Conservation (phyloP, 441 rosid species). For the Viola pubescens region DNA sequence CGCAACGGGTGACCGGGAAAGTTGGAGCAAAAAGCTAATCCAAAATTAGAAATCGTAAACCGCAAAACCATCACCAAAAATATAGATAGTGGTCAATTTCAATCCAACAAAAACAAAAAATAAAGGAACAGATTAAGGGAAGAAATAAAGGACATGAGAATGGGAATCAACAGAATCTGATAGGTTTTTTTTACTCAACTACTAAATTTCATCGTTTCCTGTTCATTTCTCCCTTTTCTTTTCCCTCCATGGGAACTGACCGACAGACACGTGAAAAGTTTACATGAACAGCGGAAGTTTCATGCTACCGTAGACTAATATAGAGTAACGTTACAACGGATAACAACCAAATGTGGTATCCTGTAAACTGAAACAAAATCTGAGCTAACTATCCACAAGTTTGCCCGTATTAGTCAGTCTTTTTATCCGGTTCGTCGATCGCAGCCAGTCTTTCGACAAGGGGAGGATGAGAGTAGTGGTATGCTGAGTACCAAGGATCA, state of each 20-base stretch:
- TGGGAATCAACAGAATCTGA: not conserved
- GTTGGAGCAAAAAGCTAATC: too few species aligned
- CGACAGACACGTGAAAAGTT: slow-evolving; percentile 1
- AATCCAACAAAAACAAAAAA: too few species aligned
- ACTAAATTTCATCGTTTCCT: not conserved
- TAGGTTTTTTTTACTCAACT: not conserved
- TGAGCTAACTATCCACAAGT: slow-evolving; percentile 2
- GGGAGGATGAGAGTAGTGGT: slow-evolving; percentile 96
- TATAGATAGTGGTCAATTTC: too few species aligned
- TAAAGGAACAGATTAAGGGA: too few species aligned
- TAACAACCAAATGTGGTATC: not conserved
- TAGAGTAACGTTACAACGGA: slow-evolving; percentile 11
- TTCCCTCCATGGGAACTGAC: slow-evolving; percentile 1
- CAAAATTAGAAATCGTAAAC: too few species aligned
- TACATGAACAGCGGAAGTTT: slow-evolving; percentile 1
- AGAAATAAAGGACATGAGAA: too few species aligned
- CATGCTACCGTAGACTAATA: slow-evolving; percentile 4
- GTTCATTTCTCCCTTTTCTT: not conserved
- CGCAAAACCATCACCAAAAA: too few species aligned
- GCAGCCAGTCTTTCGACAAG: slow-evolving; percentile 88
- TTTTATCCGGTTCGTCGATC: slow-evolving; percentile 59
- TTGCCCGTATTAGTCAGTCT: slow-evolving; percentile 41
- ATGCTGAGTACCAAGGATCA: slow-evolving; percentile 94
- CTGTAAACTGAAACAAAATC: slow-evolving; percentile 11
- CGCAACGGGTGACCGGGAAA: too few species aligned